Percentiles rank a stretch among this genome's conserved stretches.
phyloP scores from a whole-genome alignment of 768 basidiomycete genomes.

The Pulveroboletus sp. region DNA sequence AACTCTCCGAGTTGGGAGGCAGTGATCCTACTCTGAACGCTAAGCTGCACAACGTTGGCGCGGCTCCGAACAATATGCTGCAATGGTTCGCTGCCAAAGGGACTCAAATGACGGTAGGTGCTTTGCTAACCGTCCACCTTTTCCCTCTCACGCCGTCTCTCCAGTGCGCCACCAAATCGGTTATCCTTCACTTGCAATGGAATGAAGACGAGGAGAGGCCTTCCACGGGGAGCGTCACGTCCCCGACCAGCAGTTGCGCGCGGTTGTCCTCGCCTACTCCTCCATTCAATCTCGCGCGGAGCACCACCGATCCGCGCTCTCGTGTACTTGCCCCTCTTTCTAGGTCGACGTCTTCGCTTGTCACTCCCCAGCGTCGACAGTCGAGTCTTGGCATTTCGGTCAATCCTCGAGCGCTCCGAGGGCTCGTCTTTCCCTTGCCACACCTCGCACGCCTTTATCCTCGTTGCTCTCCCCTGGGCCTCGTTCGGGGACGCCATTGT shows the following conservation, averaged over 20 bases:
- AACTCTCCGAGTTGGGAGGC: slow-evolving; percentile 70
- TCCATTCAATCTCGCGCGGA: slow-evolving; percentile 21
- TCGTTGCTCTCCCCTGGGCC: slow-evolving; percentile 29
- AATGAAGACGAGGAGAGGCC: slow-evolving; percentile 53
- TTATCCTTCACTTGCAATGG: slow-evolving; percentile 85
- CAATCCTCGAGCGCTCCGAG: slow-evolving; percentile 36
- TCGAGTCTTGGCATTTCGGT: slow-evolving; percentile 33
- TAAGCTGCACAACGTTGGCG: slow-evolving; percentile 72
- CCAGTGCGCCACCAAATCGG: slow-evolving; percentile 84
- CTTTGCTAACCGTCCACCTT: background rate
- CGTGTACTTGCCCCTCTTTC: slow-evolving; percentile 51
- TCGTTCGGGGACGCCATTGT: slow-evolving; percentile 34
- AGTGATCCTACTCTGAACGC: slow-evolving; percentile 62
- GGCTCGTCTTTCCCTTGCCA: slow-evolving; percentile 41
- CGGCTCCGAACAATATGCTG: slow-evolving; percentile 82
- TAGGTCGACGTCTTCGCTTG: slow-evolving; percentile 47
- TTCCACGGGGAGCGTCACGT: slow-evolving; percentile 15
- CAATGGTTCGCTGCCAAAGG: slow-evolving; percentile 95
- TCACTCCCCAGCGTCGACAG: slow-evolving; percentile 39
- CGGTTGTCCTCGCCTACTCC: slow-evolving; percentile 28
- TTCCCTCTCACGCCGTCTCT: background rate
- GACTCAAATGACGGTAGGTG: slow-evolving; percentile 78
- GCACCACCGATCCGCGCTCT: slow-evolving; percentile 30
- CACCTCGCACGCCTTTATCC: slow-evolving; percentile 39
- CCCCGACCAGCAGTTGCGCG: slow-evolving; percentile 22